These are phyloP conservation scores for Fraxinus pennsylvanica DNA, from an alignment of 257 asterid genomes.

Conservation along the genomic window DNA sequence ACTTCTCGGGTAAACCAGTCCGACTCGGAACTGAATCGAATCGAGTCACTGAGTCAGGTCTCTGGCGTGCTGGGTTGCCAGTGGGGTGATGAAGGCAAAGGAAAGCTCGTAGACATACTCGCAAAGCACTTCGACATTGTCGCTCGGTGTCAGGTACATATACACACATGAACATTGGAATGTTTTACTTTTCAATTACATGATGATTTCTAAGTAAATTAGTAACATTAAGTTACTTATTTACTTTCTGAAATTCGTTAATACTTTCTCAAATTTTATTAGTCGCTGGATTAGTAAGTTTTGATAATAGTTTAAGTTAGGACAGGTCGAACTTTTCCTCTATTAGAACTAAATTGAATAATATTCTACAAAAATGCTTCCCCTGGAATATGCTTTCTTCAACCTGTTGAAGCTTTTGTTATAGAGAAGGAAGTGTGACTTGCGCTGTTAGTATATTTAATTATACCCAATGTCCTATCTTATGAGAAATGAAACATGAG, in stretches of 20 bases:
- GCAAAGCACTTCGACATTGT: conserved; percentile 90
- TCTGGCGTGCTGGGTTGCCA: conserved; percentile 95
- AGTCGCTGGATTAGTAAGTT: neutral
- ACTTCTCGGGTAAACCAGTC: neutral
- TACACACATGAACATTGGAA: neutral
- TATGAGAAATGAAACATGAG: neutral
- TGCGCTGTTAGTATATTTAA: neutral
- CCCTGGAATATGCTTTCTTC: neutral
- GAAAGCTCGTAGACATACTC: conserved; percentile 87
- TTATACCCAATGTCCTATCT: neutral
- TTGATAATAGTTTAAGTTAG: neutral
- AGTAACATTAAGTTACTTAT: neutral
- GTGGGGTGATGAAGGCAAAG: conserved; percentile 99
- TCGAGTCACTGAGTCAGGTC: conserved; percentile 81
- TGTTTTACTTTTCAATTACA: neutral
- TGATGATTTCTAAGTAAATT: neutral
- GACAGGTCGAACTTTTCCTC: neutral
- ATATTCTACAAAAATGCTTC: neutral
- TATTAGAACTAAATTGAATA: neutral
- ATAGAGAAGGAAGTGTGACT: neutral
- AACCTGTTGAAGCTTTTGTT: neutral
- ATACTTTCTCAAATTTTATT: neutral
- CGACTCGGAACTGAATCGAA: conserved; percentile 45
- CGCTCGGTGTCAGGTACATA: conserved; percentile 90
- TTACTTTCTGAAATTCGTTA: neutral